phyloP scores from a whole-genome alignment of 805 yeast species.

The Pichia phayaonensis region DNA sequence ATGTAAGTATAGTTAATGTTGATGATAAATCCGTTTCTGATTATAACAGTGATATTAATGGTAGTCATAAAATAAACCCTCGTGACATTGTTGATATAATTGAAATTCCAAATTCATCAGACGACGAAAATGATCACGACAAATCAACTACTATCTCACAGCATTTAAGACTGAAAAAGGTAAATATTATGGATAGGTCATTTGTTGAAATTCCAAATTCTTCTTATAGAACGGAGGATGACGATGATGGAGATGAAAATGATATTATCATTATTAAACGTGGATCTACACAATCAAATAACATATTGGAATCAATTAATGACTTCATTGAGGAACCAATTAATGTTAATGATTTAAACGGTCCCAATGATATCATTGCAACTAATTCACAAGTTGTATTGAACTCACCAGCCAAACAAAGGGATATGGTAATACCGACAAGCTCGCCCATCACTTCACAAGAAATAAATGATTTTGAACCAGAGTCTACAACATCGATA shows the following conservation, averaged over 20 bases:
- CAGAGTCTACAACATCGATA: slow-evolving; percentile 6
- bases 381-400: neutral
- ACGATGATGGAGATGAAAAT: neutral
- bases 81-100: neutral
- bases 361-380: neutral
- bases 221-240: neutral
- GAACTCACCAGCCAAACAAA: neutral
- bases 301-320: neutral
- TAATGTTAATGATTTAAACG: neutral
- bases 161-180: neutral
- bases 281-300: neutral
- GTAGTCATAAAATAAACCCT: neutral
- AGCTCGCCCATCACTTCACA: slow-evolving; percentile 8
- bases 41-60: neutral
- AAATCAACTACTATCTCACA: neutral
- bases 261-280: neutral
- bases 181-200: neutral
- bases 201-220: slow-evolving; percentile 9
- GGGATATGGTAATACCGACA: slow-evolving; percentile 3
- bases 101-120: slow-evolving; percentile 9
- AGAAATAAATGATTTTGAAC: slow-evolving; percentile 17
- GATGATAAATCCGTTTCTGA: too few species aligned
- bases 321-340: neutral
- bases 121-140: neutral
- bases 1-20: too few species aligned